Conservation (phyloP, 495 filamentous ascomycete genomes). For the Xanthoparmelia taractica region DNA sequence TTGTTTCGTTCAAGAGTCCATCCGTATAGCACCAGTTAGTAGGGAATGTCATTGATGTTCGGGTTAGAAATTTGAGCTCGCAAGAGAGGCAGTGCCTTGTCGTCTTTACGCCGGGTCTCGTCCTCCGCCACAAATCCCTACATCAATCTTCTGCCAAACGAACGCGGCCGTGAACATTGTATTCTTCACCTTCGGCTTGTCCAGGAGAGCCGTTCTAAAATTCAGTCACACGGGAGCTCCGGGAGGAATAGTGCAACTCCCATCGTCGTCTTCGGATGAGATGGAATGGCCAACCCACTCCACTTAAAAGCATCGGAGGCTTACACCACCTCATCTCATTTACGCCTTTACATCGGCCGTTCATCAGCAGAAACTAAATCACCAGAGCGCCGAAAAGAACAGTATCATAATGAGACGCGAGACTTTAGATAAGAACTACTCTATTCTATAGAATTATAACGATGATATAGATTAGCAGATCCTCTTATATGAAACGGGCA, state of each 20-base stretch:
- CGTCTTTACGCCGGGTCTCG: conserved; percentile 20
- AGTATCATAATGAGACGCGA: too few species aligned
- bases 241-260: conserved; percentile 34
- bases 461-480: conserved; percentile 10
- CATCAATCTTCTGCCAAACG: conserved; percentile 35
- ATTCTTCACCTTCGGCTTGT: conserved; percentile 31
- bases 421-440: too few species aligned
- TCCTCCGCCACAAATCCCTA: conserved; percentile 29
- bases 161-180: conserved; percentile 36
- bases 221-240: conserved; percentile 36
- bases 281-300: too few species aligned
- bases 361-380: too few species aligned
- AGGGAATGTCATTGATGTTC: conserved; percentile 43
- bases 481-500: not conserved
- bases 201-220: conserved; percentile 21
- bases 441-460: conserved; percentile 13
- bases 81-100: conserved; percentile 32
- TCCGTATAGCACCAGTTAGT: conserved; percentile 37
- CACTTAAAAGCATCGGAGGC: too few species aligned
- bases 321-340: too few species aligned
- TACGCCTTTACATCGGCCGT: too few species aligned
- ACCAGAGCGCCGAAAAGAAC: too few species aligned
- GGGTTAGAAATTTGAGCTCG: conserved; percentile 38
- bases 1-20: conserved; percentile 35
- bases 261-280: too few species aligned